phyloP scores from a whole-genome alignment of 176 grass and related monocot species.

The Tillandsia leiboldiana region DNA sequence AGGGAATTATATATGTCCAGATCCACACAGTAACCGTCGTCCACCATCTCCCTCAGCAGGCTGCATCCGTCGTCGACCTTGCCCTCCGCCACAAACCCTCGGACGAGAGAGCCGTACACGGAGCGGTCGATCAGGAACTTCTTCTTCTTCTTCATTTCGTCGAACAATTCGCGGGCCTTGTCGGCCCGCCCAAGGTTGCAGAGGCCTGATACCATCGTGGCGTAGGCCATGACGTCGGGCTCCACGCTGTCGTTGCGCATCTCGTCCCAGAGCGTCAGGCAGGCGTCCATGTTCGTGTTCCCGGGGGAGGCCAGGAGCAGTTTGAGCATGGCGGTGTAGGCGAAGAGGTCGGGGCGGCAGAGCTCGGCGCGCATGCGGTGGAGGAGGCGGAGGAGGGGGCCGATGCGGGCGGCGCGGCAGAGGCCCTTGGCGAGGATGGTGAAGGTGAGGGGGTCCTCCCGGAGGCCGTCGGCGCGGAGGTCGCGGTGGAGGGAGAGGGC shows the following conservation, averaged over 20 bases:
- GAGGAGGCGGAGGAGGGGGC: slow-evolving; percentile 44
- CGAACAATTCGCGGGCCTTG: slow-evolving; percentile 45
- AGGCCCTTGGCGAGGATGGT: slow-evolving; percentile 58
- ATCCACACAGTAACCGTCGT: slow-evolving; percentile 58
- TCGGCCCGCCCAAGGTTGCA: slow-evolving; percentile 52
- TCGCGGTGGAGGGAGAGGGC: slow-evolving; percentile 60
- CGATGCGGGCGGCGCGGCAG: slow-evolving; percentile 29
- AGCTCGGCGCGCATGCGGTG: slow-evolving; percentile 42
- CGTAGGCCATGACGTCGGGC: slow-evolving; percentile 54
- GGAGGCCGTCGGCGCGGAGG: slow-evolving; percentile 25
- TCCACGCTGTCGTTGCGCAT: slow-evolving; percentile 53
- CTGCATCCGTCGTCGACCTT: slow-evolving; percentile 49
- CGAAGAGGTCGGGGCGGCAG: slow-evolving; percentile 69
- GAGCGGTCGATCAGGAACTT: slow-evolving; percentile 53
- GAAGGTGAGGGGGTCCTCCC: slow-evolving; percentile 59
- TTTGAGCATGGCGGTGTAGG: slow-evolving; percentile 67
- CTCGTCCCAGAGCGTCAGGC: slow-evolving; percentile 81
- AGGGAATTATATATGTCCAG: slow-evolving; percentile 67
- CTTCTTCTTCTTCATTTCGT: slow-evolving; percentile 62
- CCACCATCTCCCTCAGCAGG: slow-evolving; percentile 68
- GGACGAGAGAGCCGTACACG: slow-evolving; percentile 48
- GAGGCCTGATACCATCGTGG: slow-evolving; percentile 51
- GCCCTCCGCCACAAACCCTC: slow-evolving; percentile 39
- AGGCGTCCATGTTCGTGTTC: slow-evolving; percentile 56
- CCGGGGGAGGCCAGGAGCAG: slow-evolving; percentile 29